Base-by-base conservation (phyloP, 805 yeast species). In the Tetrapisispora iriomotensis region DNA sequence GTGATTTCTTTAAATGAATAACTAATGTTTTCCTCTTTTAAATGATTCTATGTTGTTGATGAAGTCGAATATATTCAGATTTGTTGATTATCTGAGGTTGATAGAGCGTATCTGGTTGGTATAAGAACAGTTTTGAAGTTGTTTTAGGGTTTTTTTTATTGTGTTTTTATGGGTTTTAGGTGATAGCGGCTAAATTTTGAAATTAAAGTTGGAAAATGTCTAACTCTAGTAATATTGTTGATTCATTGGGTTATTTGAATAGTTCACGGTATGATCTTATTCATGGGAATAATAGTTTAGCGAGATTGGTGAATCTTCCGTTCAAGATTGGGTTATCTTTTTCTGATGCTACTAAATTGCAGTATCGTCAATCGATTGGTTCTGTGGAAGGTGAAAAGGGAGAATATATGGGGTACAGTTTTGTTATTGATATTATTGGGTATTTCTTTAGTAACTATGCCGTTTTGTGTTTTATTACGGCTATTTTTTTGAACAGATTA, bases 401-500 rank as follows among this genome's bases (percentile, higher is more conserved):
- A 6, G 13, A 33, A 2, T 27, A 37, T 29, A 15, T 13, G 2
- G 17, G 21, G 14, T 33, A 22, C 24, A 23, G 28, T 7, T 23
- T 44, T 19, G 29, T 41, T 27, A 28, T 45, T 43, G 17, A 34
- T 37, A 38, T 43, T 8, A 47, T 70, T 36, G 61, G 66, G 20
- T 74, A 72, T 47, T 65, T 74, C 44, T 54, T 70, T 13, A 67
- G 75, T 10, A 70, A 71, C 0, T 74, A 69, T 50, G 72, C 78
- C 2, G 54, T 68, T 20, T 61, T 66, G 22, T 76, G 82, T 54
- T 72, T 77, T 68, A 51, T 71, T 8, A 73, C 77, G 45, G 82
- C 80, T 1, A 60, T 78, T 4, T 48, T 76, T 3, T 58, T 78
- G 44, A 78, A 79, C 54, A 60, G 84, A 45, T 70, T 79, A 4